Conservation (phyloP, 176 grass and related monocot genomes). For the Musa acuminata region DNA sequence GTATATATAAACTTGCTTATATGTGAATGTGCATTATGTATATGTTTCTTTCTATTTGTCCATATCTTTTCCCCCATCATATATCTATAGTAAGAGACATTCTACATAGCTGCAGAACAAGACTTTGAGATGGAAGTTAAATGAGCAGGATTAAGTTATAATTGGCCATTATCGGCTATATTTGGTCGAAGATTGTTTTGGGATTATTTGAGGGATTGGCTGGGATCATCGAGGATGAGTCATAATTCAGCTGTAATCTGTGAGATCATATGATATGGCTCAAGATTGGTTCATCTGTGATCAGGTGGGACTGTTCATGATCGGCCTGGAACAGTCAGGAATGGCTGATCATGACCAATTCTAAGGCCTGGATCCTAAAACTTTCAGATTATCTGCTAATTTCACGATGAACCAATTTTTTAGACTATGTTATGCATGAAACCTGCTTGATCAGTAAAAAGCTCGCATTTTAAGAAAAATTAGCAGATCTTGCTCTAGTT, state of each 20-base stretch:
- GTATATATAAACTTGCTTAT: too few species aligned
- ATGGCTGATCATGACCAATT: not conserved
- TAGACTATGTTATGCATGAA: not conserved
- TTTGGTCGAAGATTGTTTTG: not conserved
- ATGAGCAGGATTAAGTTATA: not conserved
- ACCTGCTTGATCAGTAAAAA: not conserved
- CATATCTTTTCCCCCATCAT: not conserved
- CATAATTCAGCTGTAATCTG: too few species aligned
- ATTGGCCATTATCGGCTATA: not conserved
- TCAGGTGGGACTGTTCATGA: not conserved
- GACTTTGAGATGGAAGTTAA: not conserved
- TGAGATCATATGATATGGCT: too few species aligned
- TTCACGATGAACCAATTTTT: too few species aligned
- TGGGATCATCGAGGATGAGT: not conserved
- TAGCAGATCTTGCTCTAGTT: not conserved
- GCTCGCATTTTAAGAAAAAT: not conserved
- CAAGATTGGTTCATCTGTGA: not conserved
- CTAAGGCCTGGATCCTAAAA: too few species aligned
- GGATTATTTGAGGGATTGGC: not conserved
- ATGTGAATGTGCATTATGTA: too few species aligned
- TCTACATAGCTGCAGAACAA: not conserved
- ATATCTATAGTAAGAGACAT: not conserved
- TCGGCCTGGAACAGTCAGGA: not conserved
- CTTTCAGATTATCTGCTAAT: too few species aligned
- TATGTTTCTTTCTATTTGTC: not conserved